Percentiles rank a stretch among this genome's conserved stretches.
Evolutionary conservation across 495 filamentous ascomycete genomes (phyloP).

Genomic region (Penicillium fimorum): DNA sequence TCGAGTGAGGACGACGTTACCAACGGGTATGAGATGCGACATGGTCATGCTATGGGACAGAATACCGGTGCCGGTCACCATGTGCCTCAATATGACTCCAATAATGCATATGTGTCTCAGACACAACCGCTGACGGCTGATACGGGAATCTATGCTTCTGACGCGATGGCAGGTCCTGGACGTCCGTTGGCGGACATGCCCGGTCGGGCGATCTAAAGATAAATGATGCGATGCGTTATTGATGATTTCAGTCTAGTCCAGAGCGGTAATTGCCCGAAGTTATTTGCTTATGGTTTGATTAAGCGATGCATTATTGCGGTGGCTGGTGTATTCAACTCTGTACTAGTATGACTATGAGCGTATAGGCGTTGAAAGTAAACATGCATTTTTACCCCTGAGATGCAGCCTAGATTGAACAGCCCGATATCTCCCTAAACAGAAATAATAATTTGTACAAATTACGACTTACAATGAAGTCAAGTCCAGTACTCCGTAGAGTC

Average conservation of each 20-base stretch:
- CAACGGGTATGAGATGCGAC: slow-evolving; percentile 45
- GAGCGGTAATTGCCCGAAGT: background rate
- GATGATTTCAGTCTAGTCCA: slow-evolving; percentile 6
- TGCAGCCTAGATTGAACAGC: background rate
- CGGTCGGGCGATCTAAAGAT: slow-evolving; percentile 17
- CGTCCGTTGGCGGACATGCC: slow-evolving; percentile 28
- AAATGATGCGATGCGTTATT: slow-evolving; percentile 7
- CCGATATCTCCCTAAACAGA: background rate
- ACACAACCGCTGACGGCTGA: slow-evolving; percentile 15
- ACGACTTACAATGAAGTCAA: background rate
- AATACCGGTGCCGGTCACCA: slow-evolving; percentile 24
- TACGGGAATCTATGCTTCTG: slow-evolving; percentile 10
- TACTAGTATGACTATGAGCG: slow-evolving; percentile 6
- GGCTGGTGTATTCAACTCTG: slow-evolving; percentile 2
- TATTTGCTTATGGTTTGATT: background rate
- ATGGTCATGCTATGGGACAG: slow-evolving; percentile 31
- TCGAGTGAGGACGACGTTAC: slow-evolving; percentile 44
- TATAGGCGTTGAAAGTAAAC: background rate
- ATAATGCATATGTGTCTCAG: slow-evolving; percentile 39
- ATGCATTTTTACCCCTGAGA: background rate
- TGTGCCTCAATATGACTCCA: slow-evolving; percentile 26
- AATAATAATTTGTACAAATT: background rate
- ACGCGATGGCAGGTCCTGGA: slow-evolving; percentile 14
- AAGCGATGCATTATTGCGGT: slow-evolving; percentile 2
- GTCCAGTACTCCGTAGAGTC: background rate